These are phyloP conservation scores for Colletotrichum costaricense DNA, from an alignment of 2,329 filamentous ascomycete species.

Conservation along the genomic window DNA sequence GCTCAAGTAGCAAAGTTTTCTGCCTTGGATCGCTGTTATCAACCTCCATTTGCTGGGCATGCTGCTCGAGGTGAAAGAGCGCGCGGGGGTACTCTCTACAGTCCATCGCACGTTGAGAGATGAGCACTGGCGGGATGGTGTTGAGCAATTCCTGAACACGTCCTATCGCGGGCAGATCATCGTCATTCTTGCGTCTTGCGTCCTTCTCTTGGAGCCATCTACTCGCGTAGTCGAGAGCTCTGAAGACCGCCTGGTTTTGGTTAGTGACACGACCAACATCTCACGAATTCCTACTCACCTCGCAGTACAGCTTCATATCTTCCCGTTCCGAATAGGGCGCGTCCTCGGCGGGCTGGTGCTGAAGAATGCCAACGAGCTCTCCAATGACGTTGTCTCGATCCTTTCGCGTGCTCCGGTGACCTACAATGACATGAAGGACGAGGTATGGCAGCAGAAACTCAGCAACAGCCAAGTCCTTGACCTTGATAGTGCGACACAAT, in stretches of 20 bases:
- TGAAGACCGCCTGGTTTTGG: constrained; percentile 80
- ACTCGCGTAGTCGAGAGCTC: constrained; percentile 90
- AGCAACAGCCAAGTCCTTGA: constrained; percentile 86
- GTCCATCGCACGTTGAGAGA: constrained; percentile 86
- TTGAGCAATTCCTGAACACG: constrained; percentile 64
- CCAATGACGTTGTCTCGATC: constrained; percentile 74
- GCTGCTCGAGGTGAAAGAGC: constrained; percentile 93
- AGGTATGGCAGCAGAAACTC: constrained; percentile 92
- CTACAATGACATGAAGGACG: constrained; percentile 84
- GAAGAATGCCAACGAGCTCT: constrained; percentile 82
- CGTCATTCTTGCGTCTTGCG: constrained; percentile 40
- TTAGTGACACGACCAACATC: not conserved
- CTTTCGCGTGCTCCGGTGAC: constrained; percentile 68
- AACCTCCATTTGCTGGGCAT: constrained; percentile 70
- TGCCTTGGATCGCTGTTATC: constrained; percentile 60
- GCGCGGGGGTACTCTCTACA: constrained; percentile 94
- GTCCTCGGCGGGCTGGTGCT: constrained; percentile 63
- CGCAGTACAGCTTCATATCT: constrained; percentile 85
- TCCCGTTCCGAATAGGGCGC: constrained; percentile 74
- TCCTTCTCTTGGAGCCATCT: constrained; percentile 88
- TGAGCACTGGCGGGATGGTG: constrained; percentile 78
- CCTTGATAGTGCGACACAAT: constrained; percentile 82
- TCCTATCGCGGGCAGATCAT: constrained; percentile 60
- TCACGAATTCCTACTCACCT: constrained; percentile 66
- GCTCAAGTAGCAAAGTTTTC: constrained; percentile 76